These are phyloP conservation scores for Phytophthora pinifolia DNA, from an alignment of 352 stramenopile species.

Conservation along the genomic window DNA sequence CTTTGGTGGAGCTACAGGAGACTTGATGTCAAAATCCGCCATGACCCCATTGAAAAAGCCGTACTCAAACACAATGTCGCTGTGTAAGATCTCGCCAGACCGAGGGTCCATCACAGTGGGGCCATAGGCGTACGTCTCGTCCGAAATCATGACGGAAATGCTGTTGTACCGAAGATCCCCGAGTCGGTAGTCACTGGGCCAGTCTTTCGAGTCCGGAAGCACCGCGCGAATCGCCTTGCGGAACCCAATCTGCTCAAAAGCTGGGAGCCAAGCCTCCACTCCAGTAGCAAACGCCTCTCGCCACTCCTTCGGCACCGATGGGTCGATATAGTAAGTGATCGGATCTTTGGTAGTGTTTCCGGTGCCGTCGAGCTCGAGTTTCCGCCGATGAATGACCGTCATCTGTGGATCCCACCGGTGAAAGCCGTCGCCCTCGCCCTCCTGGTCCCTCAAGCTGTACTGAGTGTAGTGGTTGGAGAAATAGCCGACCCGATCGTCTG, in stretches of 20 bases:
- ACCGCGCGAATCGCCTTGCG: conserved; percentile 70
- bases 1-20: conserved; percentile 34
- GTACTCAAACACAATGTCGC: conserved; percentile 85
- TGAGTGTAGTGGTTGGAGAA: conserved; percentile 68
- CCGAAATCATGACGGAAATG: conserved; percentile 85
- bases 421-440: conserved; percentile 35
- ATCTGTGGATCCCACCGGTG: conserved; percentile 58
- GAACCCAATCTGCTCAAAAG: conserved; percentile 79
- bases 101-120: conserved; percentile 73
- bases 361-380: conserved; percentile 47
- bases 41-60: conserved; percentile 82
- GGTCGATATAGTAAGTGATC: conserved; percentile 85
- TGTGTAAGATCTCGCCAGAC: conserved; percentile 86
- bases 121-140: conserved; percentile 70
- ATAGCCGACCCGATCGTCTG: conserved; percentile 82
- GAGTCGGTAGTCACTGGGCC: conserved; percentile 78
- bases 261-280: conserved; percentile 73
- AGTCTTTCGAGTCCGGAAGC: conserved; percentile 64
- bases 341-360: conserved; percentile 45
- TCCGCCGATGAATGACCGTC: conserved; percentile 71
- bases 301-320: conserved; percentile 73
- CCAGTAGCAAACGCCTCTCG: conserved; percentile 55
- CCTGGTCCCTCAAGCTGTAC: conserved; percentile 47
- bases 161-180: conserved; percentile 86
- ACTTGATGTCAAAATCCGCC: conserved; percentile 49